Conservation (phyloP, 495 filamentous ascomycete genomes). For the Aspergillus cavernicola region DNA sequence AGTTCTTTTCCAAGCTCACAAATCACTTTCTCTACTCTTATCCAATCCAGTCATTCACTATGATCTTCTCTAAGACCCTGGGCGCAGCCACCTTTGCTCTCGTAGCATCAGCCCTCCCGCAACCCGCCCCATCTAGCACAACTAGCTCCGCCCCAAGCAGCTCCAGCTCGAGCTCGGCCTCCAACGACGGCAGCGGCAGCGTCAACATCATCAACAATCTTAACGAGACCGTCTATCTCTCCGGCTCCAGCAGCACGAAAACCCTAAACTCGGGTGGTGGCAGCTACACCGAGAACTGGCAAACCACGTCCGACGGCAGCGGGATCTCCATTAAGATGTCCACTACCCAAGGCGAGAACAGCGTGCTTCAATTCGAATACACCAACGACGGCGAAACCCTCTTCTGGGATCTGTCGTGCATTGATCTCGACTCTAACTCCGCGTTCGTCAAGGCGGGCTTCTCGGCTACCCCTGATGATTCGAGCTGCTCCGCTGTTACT, state of each 20-base stretch:
- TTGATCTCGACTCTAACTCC: constrained; percentile 32
- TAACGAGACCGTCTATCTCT: constrained; percentile 27
- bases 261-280: constrained; percentile 17
- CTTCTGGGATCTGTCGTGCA: constrained; percentile 36
- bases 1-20: constrained; percentile 1
- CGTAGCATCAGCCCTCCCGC: constrained; percentile 18
- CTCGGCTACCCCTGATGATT: constrained; percentile 27
- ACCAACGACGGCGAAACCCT: constrained; percentile 18
- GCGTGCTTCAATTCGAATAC: constrained; percentile 38
- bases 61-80: constrained; percentile 22
- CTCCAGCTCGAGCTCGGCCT: constrained; percentile 1
- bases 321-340: constrained; percentile 44
- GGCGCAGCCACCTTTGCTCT: constrained; percentile 17
- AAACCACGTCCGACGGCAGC: constrained; percentile 34
- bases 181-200: constrained; percentile 27
- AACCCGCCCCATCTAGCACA: constrained; percentile 7
- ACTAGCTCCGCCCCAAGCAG: constrained; percentile 10
- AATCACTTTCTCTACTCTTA: not conserved
- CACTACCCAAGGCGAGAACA: constrained; percentile 21
- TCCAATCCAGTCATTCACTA: constrained; percentile 8
- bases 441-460: constrained; percentile 32
- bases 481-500: constrained; percentile 24
- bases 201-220: constrained; percentile 31
- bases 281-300: constrained; percentile 29
- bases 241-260: not conserved